Evolutionary conservation across 768 basidiomycete species (phyloP).

Genomic region (Serendipita indica): DNA sequence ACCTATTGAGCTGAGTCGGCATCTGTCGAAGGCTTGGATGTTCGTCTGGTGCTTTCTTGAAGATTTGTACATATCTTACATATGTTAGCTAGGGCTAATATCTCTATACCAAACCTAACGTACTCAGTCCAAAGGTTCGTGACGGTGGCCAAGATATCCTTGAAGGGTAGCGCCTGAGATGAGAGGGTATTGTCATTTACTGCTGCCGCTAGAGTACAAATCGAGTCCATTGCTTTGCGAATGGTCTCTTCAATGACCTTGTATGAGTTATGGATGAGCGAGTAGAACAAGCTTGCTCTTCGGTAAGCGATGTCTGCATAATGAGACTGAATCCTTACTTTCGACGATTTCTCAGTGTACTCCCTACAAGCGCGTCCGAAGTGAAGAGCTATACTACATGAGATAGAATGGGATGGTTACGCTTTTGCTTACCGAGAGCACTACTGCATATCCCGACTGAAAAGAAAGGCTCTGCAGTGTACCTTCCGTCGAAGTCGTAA

Average conservation of each 20-base stretch:
- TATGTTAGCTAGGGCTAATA: not conserved
- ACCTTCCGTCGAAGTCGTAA: not conserved
- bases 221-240: constrained; percentile 25
- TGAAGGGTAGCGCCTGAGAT: constrained; percentile 22
- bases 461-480: constrained; percentile 35
- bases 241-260: constrained; percentile 28
- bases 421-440: constrained; percentile 30
- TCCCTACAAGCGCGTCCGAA: constrained; percentile 43
- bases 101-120: constrained; percentile 13
- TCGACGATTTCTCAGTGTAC: constrained; percentile 33
- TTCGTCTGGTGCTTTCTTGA: not conserved
- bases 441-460: constrained; percentile 38
- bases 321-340: constrained; percentile 29
- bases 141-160: constrained; percentile 33
- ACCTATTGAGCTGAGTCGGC: not conserved
- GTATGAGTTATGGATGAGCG: constrained; percentile 32
- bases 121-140: constrained; percentile 39
- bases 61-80: not conserved
- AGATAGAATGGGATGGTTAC: not conserved
- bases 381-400: constrained; percentile 34
- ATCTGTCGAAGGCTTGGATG: not conserved
- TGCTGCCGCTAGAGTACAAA: constrained; percentile 23
- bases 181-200: constrained; percentile 18
- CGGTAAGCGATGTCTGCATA: not conserved
- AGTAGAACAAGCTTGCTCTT: constrained; percentile 29